Conservation (phyloP, 2,329 filamentous ascomycete genomes). For the Calonectria hongkongensis region DNA sequence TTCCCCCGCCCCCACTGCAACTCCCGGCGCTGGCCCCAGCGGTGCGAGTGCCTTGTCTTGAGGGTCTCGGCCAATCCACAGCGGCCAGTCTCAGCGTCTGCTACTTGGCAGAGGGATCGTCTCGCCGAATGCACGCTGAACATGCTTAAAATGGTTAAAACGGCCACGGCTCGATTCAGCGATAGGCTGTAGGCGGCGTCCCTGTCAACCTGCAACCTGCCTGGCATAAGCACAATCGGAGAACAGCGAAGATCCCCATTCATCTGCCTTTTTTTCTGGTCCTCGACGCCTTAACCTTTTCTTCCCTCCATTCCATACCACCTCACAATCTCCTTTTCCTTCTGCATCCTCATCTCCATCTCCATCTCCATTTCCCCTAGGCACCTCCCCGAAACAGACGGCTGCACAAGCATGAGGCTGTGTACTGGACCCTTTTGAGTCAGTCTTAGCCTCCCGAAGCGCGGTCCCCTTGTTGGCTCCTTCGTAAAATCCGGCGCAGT, state of each 20-base stretch:
- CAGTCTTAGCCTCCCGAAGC: conserved; percentile 5
- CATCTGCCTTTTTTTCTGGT: neutral
- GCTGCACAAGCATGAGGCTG: neutral
- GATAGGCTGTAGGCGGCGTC: neutral
- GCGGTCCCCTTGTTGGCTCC: conserved; percentile 19
- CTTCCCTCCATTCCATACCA: neutral
- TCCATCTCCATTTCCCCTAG: neutral
- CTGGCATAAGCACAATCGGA: neutral
- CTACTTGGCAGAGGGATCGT: neutral
- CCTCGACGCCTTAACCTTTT: neutral
- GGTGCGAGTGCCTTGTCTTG: conserved; percentile 4
- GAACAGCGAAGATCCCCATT: neutral
- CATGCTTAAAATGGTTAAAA: conserved; percentile 25
- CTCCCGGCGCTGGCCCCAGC: neutral
- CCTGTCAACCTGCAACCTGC: conserved; percentile 20
- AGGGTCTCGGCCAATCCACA: neutral
- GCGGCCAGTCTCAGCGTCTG: neutral
- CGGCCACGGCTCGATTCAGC: neutral
- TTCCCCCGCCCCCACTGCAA: conserved; percentile 13
- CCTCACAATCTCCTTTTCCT: neutral
- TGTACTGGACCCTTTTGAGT: conserved; percentile 11
- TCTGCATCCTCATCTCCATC: neutral
- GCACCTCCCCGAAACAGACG: conserved; percentile 8
- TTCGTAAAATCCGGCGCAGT: conserved; percentile 8
- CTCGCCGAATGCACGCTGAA: conserved; percentile 5